These are phyloP conservation scores for Escovopsis weberi DNA, from an alignment of 2,329 filamentous ascomycete genomes.

Conservation along the genomic window DNA sequence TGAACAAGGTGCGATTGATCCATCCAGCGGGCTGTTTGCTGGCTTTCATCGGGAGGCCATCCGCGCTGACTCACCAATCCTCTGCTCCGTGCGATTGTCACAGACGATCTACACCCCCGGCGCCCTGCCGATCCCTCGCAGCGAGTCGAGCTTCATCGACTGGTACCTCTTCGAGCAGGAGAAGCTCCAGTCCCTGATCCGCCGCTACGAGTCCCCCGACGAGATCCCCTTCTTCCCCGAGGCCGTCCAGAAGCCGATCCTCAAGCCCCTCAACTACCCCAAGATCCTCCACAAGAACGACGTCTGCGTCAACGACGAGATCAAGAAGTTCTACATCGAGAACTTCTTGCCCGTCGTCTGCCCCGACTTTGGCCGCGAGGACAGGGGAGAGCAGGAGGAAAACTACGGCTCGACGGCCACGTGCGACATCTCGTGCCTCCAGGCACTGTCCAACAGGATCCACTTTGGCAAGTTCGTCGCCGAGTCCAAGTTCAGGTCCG, in stretches of 20 bases:
- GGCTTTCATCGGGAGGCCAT: not conserved
- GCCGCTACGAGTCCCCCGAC: conserved; percentile 89
- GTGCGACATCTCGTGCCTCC: conserved; percentile 78
- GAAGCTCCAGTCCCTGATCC: conserved; percentile 78
- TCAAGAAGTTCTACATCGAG: conserved; percentile 74
- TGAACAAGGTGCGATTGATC: conserved; percentile 42
- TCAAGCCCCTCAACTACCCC: conserved; percentile 82
- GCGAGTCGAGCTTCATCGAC: conserved; percentile 70
- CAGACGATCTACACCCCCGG: conserved; percentile 69
- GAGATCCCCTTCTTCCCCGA: conserved; percentile 95
- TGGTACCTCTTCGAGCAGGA: conserved; percentile 90
- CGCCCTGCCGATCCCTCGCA: conserved; percentile 63
- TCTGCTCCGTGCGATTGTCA: not conserved
- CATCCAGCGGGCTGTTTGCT: conserved; percentile 1
- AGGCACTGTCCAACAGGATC: conserved; percentile 78
- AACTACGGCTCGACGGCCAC: conserved; percentile 92
- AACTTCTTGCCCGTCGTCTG: conserved; percentile 76
- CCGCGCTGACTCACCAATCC: conserved; percentile 2
- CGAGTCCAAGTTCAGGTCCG: conserved; percentile 81
- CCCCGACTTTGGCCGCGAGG: conserved; percentile 57
- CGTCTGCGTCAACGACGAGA: conserved; percentile 78
- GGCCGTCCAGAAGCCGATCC: conserved; percentile 61
- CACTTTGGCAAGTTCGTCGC: conserved; percentile 99
- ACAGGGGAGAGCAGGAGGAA: conserved; percentile 74
- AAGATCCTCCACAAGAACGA: conserved; percentile 74